These are phyloP conservation scores for Pichia sp. DNA, from an alignment of 1,139 yeast genomes.

Conservation along the genomic window DNA sequence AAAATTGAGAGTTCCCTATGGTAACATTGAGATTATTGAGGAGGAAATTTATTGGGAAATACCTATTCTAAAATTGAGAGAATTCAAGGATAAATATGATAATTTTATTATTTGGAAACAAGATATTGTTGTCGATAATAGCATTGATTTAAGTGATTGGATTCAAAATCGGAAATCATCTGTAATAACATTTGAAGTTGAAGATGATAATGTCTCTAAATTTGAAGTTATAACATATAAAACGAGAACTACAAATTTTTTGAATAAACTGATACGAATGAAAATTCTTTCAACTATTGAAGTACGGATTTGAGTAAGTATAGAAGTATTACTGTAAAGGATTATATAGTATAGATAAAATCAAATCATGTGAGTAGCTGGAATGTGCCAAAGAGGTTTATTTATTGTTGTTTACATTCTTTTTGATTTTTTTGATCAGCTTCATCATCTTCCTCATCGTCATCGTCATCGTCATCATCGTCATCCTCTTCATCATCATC, in stretches of 20 bases:
- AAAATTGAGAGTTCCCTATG: too few species aligned
- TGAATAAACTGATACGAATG: background rate
- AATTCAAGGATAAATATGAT: background rate
- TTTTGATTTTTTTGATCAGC: slow-evolving; percentile 10
- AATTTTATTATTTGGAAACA: background rate
- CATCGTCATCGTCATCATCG: slow-evolving; percentile 3
- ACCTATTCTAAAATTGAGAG: background rate
- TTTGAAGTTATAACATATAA: slow-evolving; percentile 1
- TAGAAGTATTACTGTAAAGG: background rate
- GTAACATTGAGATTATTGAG: background rate
- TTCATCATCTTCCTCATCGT: slow-evolving; percentile 7
- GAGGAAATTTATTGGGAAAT: background rate
- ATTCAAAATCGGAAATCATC: background rate
- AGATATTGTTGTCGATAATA: background rate
- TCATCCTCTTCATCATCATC: slow-evolving; percentile 7
- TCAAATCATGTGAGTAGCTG: too few species aligned
- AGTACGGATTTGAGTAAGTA: background rate
- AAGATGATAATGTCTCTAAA: slow-evolving; percentile 1
- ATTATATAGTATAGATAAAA: too few species aligned
- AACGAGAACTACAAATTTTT: background rate
- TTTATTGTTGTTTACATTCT: slow-evolving; percentile 18
- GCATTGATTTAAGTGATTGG: slow-evolving; percentile 2
- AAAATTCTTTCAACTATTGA: background rate
- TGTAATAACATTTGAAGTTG: slow-evolving; percentile 1
- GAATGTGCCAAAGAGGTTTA: too few species aligned